A percentile compares a stretch with the other conserved stretches of the same genome.
Evolutionary conservation across 2,329 filamentous ascomycete genomes (phyloP).

Genomic region (Diaporthe capsici): DNA sequence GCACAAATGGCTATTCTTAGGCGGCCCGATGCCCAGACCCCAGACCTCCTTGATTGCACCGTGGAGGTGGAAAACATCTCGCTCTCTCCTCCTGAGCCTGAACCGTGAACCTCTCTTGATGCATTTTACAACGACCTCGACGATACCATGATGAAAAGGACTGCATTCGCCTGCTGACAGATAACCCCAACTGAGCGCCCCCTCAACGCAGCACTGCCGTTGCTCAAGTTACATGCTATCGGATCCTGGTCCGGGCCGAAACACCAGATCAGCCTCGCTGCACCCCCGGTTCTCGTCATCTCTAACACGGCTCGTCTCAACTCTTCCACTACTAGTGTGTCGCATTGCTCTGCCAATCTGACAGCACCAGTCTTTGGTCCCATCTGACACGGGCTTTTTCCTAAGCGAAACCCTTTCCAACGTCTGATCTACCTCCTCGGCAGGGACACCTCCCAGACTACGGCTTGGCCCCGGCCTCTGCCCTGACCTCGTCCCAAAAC

Average conservation of each 20-base stretch:
- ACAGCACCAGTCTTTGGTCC: conserved; percentile 47
- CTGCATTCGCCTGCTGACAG: conserved; percentile 18
- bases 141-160: conserved; percentile 15
- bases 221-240: conserved; percentile 29
- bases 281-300: conserved; percentile 57
- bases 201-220: conserved; percentile 11
- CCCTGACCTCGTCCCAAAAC: conserved; percentile 37
- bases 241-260: conserved; percentile 54
- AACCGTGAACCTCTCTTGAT: not conserved
- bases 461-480: conserved; percentile 42
- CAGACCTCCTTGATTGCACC: conserved; percentile 34
- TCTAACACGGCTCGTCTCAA: conserved; percentile 63
- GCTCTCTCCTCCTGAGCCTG: not conserved
- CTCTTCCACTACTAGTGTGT: conserved; percentile 48
- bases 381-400: conserved; percentile 56
- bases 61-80: conserved; percentile 13
- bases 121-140: conserved; percentile 22
- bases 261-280: conserved; percentile 52
- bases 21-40: conserved; percentile 21
- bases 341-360: conserved; percentile 49
- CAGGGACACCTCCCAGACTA: conserved; percentile 33
- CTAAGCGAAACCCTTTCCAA: conserved; percentile 61
- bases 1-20: conserved; percentile 39
- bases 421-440: conserved; percentile 58
- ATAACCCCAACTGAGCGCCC: conserved; percentile 12